Evolutionary conservation across 2,329 filamentous ascomycete species (phyloP), one percentile per base, ranked within the genome.

Genomic region (Colletotrichum sp.): DNA sequence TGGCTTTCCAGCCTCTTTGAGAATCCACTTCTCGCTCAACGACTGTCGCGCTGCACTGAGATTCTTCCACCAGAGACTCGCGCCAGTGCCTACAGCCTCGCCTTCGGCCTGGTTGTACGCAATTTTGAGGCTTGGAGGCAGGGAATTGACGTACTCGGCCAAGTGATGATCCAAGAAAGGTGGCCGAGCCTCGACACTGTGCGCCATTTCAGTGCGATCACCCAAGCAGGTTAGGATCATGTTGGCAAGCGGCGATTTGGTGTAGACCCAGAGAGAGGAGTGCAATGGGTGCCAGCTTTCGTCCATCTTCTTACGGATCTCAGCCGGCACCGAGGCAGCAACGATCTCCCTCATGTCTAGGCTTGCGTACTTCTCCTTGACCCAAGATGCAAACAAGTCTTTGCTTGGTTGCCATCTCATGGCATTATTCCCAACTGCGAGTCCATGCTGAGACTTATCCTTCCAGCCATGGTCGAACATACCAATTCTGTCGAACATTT

Each of bases 21-120:
- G 83, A 60, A 90, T 86, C 84, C 87, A 89, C 77, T 91, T 90
- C 79, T 90, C 88, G 3, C 79, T 79, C 49, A 88, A 82, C 0
- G 78, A 73, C 7, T 79, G 78, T 15, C 79, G 64, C 10, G 63
- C 72, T 21, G 75, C 59, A 7, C 75, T 75, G 13, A 62, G 34
- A 18, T 68, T 76, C 62, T 72, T 78, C 75, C 59, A 78, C 74
- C 74, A 76, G 32, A 74, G 6, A n/a, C 74, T 76, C 21, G 64
- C 36, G 5, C 74, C 74, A 2, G 74, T 76, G 7, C 74, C 74
- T 21, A 65, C 24, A 6, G 74, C 49, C 15, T 52, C 55, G 2
- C 44, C 74, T 18, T 64, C 49, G 10, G 44, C 34, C 28, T 74
- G 59, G 15, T 36, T 64, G 32, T 55, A 74, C 6, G 34, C 64